Base-by-base conservation (phyloP, 2,329 filamentous ascomycete species). In the Fusarium aywerte region DNA sequence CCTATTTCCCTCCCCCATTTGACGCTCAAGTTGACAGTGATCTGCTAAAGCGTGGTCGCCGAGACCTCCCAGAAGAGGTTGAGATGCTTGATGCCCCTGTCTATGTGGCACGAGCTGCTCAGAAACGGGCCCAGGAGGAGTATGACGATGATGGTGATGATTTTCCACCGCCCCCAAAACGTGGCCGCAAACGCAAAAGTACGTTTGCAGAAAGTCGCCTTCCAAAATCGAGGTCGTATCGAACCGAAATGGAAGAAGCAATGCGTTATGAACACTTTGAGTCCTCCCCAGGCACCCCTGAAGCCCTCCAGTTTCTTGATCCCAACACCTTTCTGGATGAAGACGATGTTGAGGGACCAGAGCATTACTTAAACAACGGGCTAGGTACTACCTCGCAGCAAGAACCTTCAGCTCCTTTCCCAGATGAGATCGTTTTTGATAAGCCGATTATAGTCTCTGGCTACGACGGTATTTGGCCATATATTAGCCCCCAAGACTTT, bases 21-120 rank as follows among this genome's bases (percentile, higher is more conserved):
- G 52, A 62, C 20, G 35, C 61, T 9, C 58, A 67, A 25, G 54
- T 57, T 23, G 69, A 65, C 13, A 44, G 43, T 5, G 62, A 66
- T 13, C 10, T 66, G 10, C 39, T 56, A 25, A 76, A 74, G 43
- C 75, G 75, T 11, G 76, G 78, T 43, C 76, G 80, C 52, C 75
- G 80, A 55, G 68, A 74, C 67, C 77, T 81, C 45, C 76, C 78
- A 4, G 72, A 79, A 11, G 81, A 83, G 48, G 78, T 86, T 18
- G 82, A 83, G 33, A 77, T 81, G n/a, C 71, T 86, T 27, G 78
- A 80, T 50, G 84, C 84, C 3, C 84, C 84, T 4, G 81, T 85
- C 27, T 86, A 86, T 71, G 77, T 73, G n/a, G 77, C 77, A 11
- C 78, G 80, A 63, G 57, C 75, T 45, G 74, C 77, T 13, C 73